phyloP scores from a whole-genome alignment of 2,329 filamentous ascomycete species.

The Xylaria sp. region DNA sequence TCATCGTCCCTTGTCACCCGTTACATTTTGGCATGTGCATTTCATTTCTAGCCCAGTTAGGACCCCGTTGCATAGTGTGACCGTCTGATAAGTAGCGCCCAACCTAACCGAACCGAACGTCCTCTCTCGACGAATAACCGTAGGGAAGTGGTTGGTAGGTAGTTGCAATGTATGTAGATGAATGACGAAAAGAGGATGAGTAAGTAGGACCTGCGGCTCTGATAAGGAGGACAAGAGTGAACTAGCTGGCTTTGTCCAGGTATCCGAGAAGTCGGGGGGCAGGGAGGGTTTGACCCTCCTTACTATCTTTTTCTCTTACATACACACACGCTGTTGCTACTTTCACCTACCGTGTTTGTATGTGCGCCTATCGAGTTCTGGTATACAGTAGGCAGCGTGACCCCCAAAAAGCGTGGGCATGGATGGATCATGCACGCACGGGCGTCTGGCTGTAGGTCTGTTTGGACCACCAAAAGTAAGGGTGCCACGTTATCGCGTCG shows the following conservation, averaged over 20 bases:
- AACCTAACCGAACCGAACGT: neutral
- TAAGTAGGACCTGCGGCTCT: constrained; percentile 16
- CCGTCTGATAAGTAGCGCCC: neutral
- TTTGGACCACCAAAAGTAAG: constrained; percentile 11
- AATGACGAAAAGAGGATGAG: neutral
- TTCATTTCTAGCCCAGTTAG: neutral
- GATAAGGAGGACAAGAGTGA: constrained; percentile 13
- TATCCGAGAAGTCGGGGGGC: neutral
- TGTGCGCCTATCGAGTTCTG: neutral
- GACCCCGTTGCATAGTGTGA: neutral
- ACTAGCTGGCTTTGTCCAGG: neutral
- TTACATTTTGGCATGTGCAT: neutral
- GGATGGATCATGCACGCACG: constrained; percentile 20
- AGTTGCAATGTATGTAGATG: constrained; percentile 1
- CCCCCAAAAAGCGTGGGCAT: constrained; percentile 17
- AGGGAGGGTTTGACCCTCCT: neutral
- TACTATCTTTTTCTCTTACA: constrained; percentile 13
- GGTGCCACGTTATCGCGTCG: constrained; percentile 28
- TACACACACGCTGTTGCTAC: neutral
- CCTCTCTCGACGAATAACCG: neutral
- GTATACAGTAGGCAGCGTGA: constrained; percentile 2
- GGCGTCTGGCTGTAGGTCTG: constrained; percentile 10
- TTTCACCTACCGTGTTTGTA: constrained; percentile 1
- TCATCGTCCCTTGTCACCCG: neutral
- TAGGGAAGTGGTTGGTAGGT: neutral